These are phyloP conservation scores for Blattamonas nauphoetae DNA, from an alignment of 78 protist species.

Conservation along the genomic window DNA sequence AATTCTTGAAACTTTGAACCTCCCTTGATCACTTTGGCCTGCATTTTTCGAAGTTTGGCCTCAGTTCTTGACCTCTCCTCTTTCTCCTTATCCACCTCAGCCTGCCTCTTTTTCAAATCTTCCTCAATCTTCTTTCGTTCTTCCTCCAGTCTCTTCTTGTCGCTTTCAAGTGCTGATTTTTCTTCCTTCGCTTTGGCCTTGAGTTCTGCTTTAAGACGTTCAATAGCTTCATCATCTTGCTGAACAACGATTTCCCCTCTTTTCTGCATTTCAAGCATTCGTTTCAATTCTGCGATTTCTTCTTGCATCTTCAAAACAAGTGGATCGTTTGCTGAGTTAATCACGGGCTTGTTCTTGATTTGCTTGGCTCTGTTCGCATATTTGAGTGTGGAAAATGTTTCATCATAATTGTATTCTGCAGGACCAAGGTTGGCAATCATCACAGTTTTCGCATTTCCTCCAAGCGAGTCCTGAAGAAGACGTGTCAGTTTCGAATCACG, in stretches of 20 bases:
- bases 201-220: neutral
- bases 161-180: neutral
- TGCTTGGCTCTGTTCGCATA: constrained; percentile 5
- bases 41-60: neutral
- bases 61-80: neutral
- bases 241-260: neutral
- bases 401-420: neutral
- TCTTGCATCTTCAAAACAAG: neutral
- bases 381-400: neutral
- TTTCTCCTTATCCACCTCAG: neutral
- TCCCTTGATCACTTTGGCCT: neutral
- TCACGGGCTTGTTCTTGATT: constrained; percentile 17
- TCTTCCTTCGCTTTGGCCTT: neutral
- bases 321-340: constrained; percentile 1
- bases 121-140: neutral
- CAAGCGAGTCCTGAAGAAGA: constrained; percentile 10
- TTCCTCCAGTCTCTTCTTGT: neutral
- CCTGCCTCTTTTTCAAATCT: neutral
- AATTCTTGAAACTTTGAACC: neutral
- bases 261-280: neutral
- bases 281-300: neutral
- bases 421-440: constrained; percentile 22
- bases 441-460: constrained; percentile 22
- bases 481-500: constrained; percentile 19
- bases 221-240: neutral